Base-by-base conservation (phyloP, 805 yeast species). In the Pichia cabralensis region DNA sequence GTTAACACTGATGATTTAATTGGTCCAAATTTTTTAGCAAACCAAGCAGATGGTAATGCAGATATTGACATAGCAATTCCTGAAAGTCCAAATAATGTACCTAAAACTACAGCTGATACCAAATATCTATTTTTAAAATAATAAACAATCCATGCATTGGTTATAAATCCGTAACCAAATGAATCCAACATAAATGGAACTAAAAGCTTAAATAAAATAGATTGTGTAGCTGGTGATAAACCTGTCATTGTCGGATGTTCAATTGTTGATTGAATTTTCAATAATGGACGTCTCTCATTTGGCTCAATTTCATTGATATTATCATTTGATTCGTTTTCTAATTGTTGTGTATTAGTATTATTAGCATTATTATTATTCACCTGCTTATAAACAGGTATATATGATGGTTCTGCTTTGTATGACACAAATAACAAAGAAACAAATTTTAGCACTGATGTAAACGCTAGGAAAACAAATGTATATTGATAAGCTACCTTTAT, bases 81-180 rank as follows among this genome's bases (percentile, higher is more conserved):
- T 1, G 83, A 71, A 23, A 61, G 43, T 46, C 81, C 81, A 53
- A 83, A 83, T 20, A 85, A 58, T 1, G 67, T 43, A 5, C 95
- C 95, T 30, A 85, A 57, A 0, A 65, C 55, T 0, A 76, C 58
- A 3, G 86, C 74, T 1, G 75, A 54, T 20, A 74, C 56, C 2
- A 53, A 44, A 46, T 78, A 85, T 11, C 61, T 55, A 23, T 65
- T 67, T 36, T 74, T 71, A 61, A 83, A 78, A 56, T 82, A 86
- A 52, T 79, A 86, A 26, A 85, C 84, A 28, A 80, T 67, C 96
- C 96, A 88, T 1, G 95, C 80, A 29, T 76, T 65, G 2, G 94
- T 77, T 85, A 85, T 80, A 55, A 86, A 80, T 1, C 96, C 95
- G 43, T 74, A 76, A 0, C 94, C 96, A 32, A 86, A 66, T 2